Percentiles rank a stretch among this genome's conserved stretches.
Evolutionary conservation across 83 land plant species (phyloP).

Genomic region (Diphasiastrum complanatum): DNA sequence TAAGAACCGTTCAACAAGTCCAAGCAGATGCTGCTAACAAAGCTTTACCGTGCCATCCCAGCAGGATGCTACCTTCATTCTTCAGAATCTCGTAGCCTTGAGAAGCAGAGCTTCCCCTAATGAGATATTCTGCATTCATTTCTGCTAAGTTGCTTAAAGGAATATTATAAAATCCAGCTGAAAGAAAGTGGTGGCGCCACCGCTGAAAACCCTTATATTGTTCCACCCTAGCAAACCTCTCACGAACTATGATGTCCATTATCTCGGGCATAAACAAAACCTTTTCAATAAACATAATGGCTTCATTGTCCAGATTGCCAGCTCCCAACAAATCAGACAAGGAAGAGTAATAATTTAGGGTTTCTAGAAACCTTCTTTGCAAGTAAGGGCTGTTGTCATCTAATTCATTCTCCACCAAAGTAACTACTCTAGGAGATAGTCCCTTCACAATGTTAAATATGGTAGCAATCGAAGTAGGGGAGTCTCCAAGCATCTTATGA

Average conservation of each 20-base stretch:
- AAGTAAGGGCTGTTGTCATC: too few relatives aligned
- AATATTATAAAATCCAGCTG: neutral
- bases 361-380: slow-evolving; percentile 12
- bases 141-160: neutral
- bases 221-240: neutral
- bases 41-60: slow-evolving; percentile 14
- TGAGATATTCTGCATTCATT: too few relatives aligned
- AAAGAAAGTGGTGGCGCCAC: neutral
- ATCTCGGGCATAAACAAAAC: slow-evolving; percentile 2
- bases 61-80: too few relatives aligned
- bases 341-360: slow-evolving; percentile 6
- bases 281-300: slow-evolving; percentile 1
- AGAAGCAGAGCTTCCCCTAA: neutral
- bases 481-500: slow-evolving; percentile 2
- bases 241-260: neutral
- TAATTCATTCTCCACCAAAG: slow-evolving; percentile 8
- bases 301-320: neutral
- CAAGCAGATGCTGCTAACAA: slow-evolving; percentile 8
- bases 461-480: neutral
- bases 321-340: slow-evolving; percentile 10
- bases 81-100: neutral
- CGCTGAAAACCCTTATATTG: neutral
- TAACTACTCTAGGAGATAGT: slow-evolving; percentile 2
- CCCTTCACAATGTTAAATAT: neutral
- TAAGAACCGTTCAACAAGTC: too few relatives aligned